These are phyloP conservation scores for Mycena kentingensis DNA, from an alignment of 768 basidiomycete genomes.

Conservation along the genomic window DNA sequence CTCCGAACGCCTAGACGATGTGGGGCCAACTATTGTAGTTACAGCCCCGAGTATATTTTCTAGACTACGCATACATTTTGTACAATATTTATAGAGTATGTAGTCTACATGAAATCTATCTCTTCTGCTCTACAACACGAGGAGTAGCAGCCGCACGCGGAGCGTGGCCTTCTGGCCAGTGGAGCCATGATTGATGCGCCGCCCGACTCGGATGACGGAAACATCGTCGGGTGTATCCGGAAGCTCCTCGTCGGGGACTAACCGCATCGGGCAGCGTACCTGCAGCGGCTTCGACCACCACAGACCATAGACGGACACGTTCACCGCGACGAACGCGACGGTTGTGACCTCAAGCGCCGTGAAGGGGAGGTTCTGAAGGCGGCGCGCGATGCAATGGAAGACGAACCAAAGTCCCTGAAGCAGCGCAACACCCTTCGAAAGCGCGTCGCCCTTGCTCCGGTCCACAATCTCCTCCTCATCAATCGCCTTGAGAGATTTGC, in stretches of 20 bases:
- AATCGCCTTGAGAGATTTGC: neutral
- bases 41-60: too few relatives aligned
- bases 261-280: slow-evolving; percentile 32
- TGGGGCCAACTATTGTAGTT: too few relatives aligned
- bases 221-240: too few relatives aligned
- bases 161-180: too few relatives aligned
- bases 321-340: neutral
- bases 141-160: too few relatives aligned
- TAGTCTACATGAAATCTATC: too few relatives aligned
- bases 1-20: too few relatives aligned
- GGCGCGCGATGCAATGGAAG: neutral
- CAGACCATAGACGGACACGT: neutral
- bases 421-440: neutral
- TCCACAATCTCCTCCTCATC: neutral
- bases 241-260: slow-evolving; percentile 29
- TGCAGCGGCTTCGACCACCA: slow-evolving; percentile 27
- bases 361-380: neutral
- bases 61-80: too few relatives aligned
- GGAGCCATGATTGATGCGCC: too few relatives aligned
- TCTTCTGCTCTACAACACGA: neutral
- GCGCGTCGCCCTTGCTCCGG: neutral
- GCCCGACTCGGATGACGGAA: too few relatives aligned
- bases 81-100: too few relatives aligned
- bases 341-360: neutral
- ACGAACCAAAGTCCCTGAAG: neutral